Base-by-base conservation (phyloP, 2,329 filamentous ascomycete species). In the Blastomyces gilchristii region DNA sequence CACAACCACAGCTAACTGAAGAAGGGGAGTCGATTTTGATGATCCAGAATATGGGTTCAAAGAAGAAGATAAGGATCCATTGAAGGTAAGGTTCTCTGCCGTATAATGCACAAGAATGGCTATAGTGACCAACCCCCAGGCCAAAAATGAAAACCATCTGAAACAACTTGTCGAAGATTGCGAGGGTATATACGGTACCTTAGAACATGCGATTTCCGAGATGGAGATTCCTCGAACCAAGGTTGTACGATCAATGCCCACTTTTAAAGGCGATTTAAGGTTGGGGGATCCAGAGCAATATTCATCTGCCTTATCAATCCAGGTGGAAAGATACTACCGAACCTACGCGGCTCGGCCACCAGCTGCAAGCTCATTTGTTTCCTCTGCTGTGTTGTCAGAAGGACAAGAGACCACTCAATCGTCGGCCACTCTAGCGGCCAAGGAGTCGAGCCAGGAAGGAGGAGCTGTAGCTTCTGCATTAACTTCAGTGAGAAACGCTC, bases 21-120 rank as follows among this genome's bases (percentile, higher is more conserved):
- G 3, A 63, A 92, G 88, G 62, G 94, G 94, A 16, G 85, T 96
- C 22, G 94, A 99, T 73, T 97, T 99, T 74, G 91, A 99, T 72
- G 91, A 97, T 73, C 73, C 85, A 0, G 91, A 96, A 1, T 96
- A 88, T 71, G 92, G 92, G 52, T 89, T 90, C 72, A 96, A 96
- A 74, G 93, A 97, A 76, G 91, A 97, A 73, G 84, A 89, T 67
- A 99, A 99, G 73, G 78, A 87, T 22, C 67, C 73, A 0, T 73
- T 75, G 60, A 97, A 97, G 81, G 86, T 87, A 70, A 50, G 61
- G 60, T 34, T 9, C 16, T n/a, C 14, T 57, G 31, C 22, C 22
- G 37, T 54, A 22, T 31, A 8, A 39, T 39, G 37, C 11, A n/a
- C 3, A 47, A 45, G 12, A 31, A 50, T 3, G 0, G 39, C 43